A percentile compares a stretch with the other conserved stretches of the same genome.
These are phyloP conservation scores for Didymella exigua DNA, from an alignment of 2,329 filamentous ascomycete genomes.

Conservation along the genomic window DNA sequence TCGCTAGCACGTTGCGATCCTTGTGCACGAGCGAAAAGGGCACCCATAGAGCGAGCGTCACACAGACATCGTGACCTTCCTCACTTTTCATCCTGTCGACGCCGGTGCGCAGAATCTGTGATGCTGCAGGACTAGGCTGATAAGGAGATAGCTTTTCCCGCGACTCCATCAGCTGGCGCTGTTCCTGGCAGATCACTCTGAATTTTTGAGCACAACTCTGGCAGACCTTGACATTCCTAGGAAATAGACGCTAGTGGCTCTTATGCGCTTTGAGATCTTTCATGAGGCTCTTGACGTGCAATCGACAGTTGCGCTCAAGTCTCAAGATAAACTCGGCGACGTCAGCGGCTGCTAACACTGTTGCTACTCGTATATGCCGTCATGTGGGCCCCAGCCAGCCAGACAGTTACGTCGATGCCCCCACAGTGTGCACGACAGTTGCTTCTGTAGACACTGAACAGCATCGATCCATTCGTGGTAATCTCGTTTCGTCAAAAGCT, in stretches of 20 bases:
- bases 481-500: constrained; percentile 12
- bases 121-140: constrained; percentile 10
- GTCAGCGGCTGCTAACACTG: constrained; percentile 7
- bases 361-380: constrained; percentile 25
- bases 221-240: neutral
- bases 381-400: constrained; percentile 18
- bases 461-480: constrained; percentile 12
- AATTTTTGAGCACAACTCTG: neutral
- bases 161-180: constrained; percentile 6
- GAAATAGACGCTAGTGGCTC: neutral
- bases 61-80: neutral
- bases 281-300: neutral
- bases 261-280: neutral
- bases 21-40: neutral
- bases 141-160: constrained; percentile 11
- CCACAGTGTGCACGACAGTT: constrained; percentile 10
- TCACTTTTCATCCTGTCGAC: neutral
- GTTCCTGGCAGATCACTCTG: constrained; percentile 10
- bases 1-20: neutral
- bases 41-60: neutral
- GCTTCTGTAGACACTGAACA: constrained; percentile 2
- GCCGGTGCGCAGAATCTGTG: constrained; percentile 11
- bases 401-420: constrained; percentile 21
- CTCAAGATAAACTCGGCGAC: neutral
- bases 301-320: neutral